phyloP scores from a whole-genome alignment of 192 early-diverging fungal genomes.

The Linnemannia elongata region DNA sequence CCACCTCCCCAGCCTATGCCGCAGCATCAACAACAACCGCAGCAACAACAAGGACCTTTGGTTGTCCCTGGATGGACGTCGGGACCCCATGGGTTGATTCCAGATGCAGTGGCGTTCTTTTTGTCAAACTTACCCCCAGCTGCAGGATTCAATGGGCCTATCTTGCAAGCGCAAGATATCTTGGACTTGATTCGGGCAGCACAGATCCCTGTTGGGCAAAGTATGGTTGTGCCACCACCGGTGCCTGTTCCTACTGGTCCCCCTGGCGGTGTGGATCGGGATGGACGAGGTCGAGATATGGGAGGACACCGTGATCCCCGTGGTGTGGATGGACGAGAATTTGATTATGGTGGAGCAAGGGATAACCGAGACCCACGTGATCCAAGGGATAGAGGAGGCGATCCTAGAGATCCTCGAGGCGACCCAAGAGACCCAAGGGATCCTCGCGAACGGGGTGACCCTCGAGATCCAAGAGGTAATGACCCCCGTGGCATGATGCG shows the following conservation, averaged over 20 bases:
- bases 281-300: constrained; percentile 5
- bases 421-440: constrained; percentile 43
- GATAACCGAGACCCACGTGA: constrained; percentile 1
- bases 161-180: constrained; percentile 55
- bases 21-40: constrained; percentile 7
- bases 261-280: not conserved
- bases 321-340: constrained; percentile 3
- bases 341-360: constrained; percentile 29
- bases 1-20: not conserved
- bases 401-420: constrained; percentile 36
- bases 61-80: constrained; percentile 46
- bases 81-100: constrained; percentile 55
- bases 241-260: constrained; percentile 13
- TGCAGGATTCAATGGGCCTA: constrained; percentile 59
- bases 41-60: constrained; percentile 16
- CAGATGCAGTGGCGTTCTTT: constrained; percentile 62
- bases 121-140: constrained; percentile 61
- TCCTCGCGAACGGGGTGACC: constrained; percentile 3
- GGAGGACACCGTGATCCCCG: constrained; percentile 28
- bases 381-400: constrained; percentile 42
- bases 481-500: constrained; percentile 24
- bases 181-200: constrained; percentile 60
- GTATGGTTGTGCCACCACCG: constrained; percentile 48
- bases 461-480: constrained; percentile 28
- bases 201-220: constrained; percentile 53